A percentile compares a stretch with the other conserved stretches of the same genome.
Conservation (phyloP, 495 filamentous ascomycete species). For the Penicillium roqueforti region DNA sequence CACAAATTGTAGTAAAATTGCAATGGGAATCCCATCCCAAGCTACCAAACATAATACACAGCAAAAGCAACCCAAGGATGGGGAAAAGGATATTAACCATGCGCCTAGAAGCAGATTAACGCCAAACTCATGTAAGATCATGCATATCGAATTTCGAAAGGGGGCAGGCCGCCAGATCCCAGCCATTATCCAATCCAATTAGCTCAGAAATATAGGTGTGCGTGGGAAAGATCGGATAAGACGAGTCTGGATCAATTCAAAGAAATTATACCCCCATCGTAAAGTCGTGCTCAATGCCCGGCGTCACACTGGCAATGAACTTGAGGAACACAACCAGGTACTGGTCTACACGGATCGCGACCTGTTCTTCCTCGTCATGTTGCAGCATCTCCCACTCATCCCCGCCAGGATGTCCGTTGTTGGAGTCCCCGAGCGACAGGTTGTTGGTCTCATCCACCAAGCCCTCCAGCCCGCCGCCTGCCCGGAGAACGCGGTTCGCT, state of each 20-base stretch:
- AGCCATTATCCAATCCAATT: background rate
- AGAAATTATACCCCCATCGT: slow-evolving; percentile 81
- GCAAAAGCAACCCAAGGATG: background rate
- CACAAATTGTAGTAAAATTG: background rate
- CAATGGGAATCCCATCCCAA: background rate
- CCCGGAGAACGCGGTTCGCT: slow-evolving; percentile 24
- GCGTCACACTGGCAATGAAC: slow-evolving; percentile 96
- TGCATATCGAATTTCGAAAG: slow-evolving; percentile 16
- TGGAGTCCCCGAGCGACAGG: slow-evolving; percentile 39
- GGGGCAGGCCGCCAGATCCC: background rate
- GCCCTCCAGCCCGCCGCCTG: slow-evolving; percentile 59
- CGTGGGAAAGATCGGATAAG: background rate
- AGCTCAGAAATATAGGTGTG: background rate
- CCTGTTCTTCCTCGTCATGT: slow-evolving; percentile 66
- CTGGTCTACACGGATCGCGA: slow-evolving; percentile 93
- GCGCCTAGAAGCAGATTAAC: slow-evolving; percentile 17
- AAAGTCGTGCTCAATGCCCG: slow-evolving; percentile 96
- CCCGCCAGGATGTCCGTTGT: slow-evolving; percentile 56
- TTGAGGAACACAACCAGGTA: slow-evolving; percentile 97
- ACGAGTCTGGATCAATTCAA: background rate
- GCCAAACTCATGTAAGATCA: slow-evolving; percentile 21
- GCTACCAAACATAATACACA: slow-evolving; percentile 4
- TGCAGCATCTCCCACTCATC: slow-evolving; percentile 89
- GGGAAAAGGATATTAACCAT: background rate
- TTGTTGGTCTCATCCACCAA: slow-evolving; percentile 57